Percentiles rank a stretch among this genome's conserved stretches.
phyloP scores from a whole-genome alignment of 495 filamentous ascomycete genomes.

The Aspergillus asperescens region DNA sequence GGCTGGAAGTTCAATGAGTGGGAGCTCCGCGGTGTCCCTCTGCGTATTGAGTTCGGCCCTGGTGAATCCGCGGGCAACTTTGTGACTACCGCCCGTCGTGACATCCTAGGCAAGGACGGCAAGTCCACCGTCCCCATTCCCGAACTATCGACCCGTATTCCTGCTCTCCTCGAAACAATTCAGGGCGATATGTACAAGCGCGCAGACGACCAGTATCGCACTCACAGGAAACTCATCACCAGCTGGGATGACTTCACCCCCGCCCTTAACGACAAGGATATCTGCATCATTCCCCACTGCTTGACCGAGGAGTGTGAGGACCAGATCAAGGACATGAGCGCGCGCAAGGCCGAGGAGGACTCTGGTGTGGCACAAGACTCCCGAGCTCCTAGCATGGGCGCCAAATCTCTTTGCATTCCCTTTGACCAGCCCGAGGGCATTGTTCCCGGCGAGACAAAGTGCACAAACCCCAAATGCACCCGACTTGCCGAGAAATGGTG shows the following conservation, averaged over 20 bases:
- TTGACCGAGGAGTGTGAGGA: slow-evolving; percentile 80
- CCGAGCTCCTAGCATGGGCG: slow-evolving; percentile 88
- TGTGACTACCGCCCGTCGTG: slow-evolving; percentile 78
- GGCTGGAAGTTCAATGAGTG: slow-evolving; percentile 98
- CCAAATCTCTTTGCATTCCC: slow-evolving; percentile 95
- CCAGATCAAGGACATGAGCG: slow-evolving; percentile 84
- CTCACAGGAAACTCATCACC: slow-evolving; percentile 73
- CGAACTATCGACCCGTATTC: slow-evolving; percentile 63
- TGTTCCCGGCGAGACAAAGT: slow-evolving; percentile 75
- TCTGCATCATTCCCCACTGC: slow-evolving; percentile 84
- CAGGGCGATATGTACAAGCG: slow-evolving; percentile 80
- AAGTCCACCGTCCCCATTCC: slow-evolving; percentile 68
- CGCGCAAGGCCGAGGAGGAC: slow-evolving; percentile 60
- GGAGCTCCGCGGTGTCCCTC: slow-evolving; percentile 89
- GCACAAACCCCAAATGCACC: slow-evolving; percentile 77
- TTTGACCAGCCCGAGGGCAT: slow-evolving; percentile 89
- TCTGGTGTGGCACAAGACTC: slow-evolving; percentile 67
- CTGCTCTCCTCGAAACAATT: slow-evolving; percentile 80
- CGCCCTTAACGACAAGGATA: slow-evolving; percentile 83
- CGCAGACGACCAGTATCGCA: slow-evolving; percentile 67
- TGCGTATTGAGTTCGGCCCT: slow-evolving; percentile 91
- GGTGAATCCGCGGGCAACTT: slow-evolving; percentile 82
- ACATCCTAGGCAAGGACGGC: slow-evolving; percentile 62
- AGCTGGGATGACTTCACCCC: slow-evolving; percentile 89
- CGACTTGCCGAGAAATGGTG: slow-evolving; percentile 71